Evolutionary conservation across 2,329 filamentous ascomycete species (phyloP), one percentile per base, ranked within the genome.

Genomic region (Xylaria sp.): DNA sequence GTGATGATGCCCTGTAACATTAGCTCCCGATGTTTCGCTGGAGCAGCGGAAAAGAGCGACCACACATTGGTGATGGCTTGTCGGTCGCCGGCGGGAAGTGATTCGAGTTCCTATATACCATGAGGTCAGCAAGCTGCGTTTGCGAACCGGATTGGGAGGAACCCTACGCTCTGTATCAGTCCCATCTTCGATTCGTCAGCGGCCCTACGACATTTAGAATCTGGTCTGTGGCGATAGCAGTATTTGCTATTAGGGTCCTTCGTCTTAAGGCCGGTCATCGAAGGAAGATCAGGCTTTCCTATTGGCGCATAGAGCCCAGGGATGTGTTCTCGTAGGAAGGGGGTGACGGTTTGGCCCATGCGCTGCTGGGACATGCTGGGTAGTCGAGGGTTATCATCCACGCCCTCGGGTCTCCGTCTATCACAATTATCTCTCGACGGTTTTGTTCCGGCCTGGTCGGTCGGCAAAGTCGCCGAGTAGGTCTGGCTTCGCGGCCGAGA

Each of bases 111-210:
- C 87, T 92, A 58, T 45, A 20, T 48, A 39, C 21, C 17, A 47
- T 37, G 47, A 48, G 39, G 51, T 59, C 60, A 55, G 24, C 22
- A 24, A 34, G 8, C 2, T 39, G 24, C 38, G 24, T 34, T 16
- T 47, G 39, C 39, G 18, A 21, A 24, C 8, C 13, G 13, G 4
- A 3, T 22, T 19, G 44, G 43, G 43, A 44, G 39, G 77, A 86
- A 60, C 11, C 29, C 16, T 81, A 92, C 90, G 67, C 86, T 87
- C 71, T 99, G 94, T 59, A 99, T 84, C 70, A 92, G 88, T 64
- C 93, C 91, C 94, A 99, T 99, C 60, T 94, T 94, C 43, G 89
- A 88, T 75, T 97, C 94, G 75, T 97, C 92, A 54, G 92, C 92
- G 59, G 95, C 91, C 56, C 92, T 86, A 57, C 92, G 83, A 75